Base-by-base conservation (phyloP, 208 protist genomes). In the Crithidia expoeki region DNA sequence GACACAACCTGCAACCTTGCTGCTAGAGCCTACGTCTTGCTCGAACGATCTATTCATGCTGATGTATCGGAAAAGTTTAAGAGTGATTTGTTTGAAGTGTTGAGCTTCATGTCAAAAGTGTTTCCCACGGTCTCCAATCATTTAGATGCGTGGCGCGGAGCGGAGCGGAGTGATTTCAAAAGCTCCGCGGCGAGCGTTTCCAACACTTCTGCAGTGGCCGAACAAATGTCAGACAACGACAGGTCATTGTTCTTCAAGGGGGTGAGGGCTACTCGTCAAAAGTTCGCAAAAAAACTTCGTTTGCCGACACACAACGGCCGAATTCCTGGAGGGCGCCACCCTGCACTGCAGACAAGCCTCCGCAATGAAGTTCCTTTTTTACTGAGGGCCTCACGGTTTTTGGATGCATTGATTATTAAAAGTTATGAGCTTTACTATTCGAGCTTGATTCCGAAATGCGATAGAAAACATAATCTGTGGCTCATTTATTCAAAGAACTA, bases 281-380 rank as follows among this genome's bases (percentile, higher is more conserved):
- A 25, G 10, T 53, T 67, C 36, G 53, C 44, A 25, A 77, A 42
- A 44, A 72, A 68, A 32, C 44, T 79, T 17, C 62, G 49, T 47
- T 74, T 92, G 49, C 49, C 82, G 12, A 86, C 79, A 34, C 79
- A 78, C 40, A 81, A 83, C 56, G 72, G 78, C 11, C 44, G 56
- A 12, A 46, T 84, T 42, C 73, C 74, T 46, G 79, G 84, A 33
- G 64, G 65, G 25, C 57, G 83, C 51, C 23, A 80, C 44, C 59
- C 60, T 38, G 23, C 55, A 27, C 27, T 79, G 30, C 52, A 79
- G 56, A 63, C 50, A 23, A 79, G 68, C 67, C 68, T 82, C 21
- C 74, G 76, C 25, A 76, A 94, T 58, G 91, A 96, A 69, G 78
- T 93, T 76, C 91, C 91, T 33, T 63, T 64, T 30, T 55, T 96